Conservation (phyloP, 1,284 basidiomycete species). For the Sphaerobolus stellatus region DNA sequence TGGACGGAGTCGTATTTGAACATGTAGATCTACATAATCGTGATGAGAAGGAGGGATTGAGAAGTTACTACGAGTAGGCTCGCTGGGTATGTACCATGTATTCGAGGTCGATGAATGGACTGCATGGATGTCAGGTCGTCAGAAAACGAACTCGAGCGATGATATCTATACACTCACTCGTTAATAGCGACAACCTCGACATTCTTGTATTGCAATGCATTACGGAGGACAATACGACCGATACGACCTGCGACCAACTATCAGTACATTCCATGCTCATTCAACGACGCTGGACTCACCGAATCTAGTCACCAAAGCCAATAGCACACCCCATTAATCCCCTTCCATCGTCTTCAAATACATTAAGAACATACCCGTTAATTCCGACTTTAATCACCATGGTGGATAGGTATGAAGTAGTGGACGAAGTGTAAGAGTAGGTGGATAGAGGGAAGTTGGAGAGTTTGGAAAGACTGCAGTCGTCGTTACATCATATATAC, state of each 20-base stretch:
- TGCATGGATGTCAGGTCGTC: slow-evolving; percentile 27
- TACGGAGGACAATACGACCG: slow-evolving; percentile 96
- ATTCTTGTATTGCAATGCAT: slow-evolving; percentile 78
- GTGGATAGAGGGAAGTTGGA: too few species aligned
- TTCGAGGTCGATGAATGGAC: slow-evolving; percentile 93
- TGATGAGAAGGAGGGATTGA: neutral
- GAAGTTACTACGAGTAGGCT: too few species aligned
- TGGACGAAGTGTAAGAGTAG: too few species aligned
- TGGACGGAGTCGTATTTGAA: slow-evolving; percentile 99
- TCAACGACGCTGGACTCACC: slow-evolving; percentile 53
- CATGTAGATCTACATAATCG: slow-evolving; percentile 81
- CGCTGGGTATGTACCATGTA: slow-evolving; percentile 74
- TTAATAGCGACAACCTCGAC: slow-evolving; percentile 87
- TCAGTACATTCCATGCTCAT: slow-evolving; percentile 9
- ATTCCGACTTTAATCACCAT: slow-evolving; percentile 78
- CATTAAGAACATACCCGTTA: slow-evolving; percentile 69
- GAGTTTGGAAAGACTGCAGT: too few species aligned
- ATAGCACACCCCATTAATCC: slow-evolving; percentile 15
- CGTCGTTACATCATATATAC: too few species aligned
- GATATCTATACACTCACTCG: slow-evolving; percentile 59
- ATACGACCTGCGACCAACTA: slow-evolving; percentile 77
- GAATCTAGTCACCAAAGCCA: slow-evolving; percentile 56
- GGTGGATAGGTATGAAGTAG: too few species aligned
- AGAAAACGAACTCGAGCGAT: slow-evolving; percentile 12
- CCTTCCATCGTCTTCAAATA: neutral